Conservation (phyloP, 305 asterid species). For the Fraxinus latifolia region DNA sequence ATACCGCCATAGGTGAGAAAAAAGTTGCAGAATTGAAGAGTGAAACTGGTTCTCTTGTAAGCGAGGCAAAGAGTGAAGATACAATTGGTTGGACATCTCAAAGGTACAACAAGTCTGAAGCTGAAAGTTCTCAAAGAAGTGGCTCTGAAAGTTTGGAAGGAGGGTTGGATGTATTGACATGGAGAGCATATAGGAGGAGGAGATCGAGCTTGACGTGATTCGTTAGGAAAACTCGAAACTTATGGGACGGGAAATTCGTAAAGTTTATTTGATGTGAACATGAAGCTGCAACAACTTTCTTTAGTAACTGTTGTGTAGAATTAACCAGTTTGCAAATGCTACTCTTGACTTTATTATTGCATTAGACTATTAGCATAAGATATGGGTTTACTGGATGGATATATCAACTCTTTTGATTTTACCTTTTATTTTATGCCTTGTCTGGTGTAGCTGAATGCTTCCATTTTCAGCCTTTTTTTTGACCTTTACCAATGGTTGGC, state of each 20-base stretch:
- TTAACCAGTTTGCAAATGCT: neutral
- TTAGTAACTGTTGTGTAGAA: neutral
- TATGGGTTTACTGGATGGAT: neutral
- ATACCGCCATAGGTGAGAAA: slow-evolving; percentile 32
- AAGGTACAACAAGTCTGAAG: slow-evolving; percentile 44
- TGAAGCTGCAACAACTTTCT: neutral
- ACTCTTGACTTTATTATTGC: neutral
- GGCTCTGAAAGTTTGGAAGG: slow-evolving; percentile 36
- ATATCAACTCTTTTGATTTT: neutral
- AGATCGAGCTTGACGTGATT: slow-evolving; percentile 69
- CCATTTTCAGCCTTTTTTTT: no score
- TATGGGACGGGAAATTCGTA: no score
- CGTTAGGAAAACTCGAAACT: no score
- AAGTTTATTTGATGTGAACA: neutral
- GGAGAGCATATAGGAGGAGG: slow-evolving; percentile 74
- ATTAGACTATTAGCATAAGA: no score
- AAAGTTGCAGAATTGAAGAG: slow-evolving; percentile 36
- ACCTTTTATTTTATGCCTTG: neutral
- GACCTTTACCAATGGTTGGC: no score
- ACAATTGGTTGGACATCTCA: slow-evolving; percentile 39
- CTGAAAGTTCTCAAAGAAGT: slow-evolving; percentile 40
- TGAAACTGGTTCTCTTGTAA: slow-evolving; percentile 38
- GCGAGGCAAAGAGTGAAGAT: slow-evolving; percentile 55
- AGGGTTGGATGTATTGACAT: slow-evolving; percentile 53
- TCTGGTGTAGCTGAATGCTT: no score